Evolutionary conservation across 1,284 basidiomycete genomes (phyloP).

Genomic region (Apiotrichum veenhuisii): DNA sequence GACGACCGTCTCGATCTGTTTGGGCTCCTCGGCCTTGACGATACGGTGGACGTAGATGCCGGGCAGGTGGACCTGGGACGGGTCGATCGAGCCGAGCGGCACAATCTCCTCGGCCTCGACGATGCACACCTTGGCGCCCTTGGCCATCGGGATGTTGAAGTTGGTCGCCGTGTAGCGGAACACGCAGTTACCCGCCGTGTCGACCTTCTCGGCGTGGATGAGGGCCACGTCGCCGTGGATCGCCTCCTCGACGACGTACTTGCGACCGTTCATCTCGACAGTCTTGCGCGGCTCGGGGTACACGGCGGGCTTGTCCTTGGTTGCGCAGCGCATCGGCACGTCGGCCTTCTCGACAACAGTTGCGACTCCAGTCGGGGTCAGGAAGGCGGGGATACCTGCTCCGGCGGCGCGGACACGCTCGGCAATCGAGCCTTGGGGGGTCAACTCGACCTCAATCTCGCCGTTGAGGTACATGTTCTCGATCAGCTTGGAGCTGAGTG

Average conservation of each 20-base stretch:
- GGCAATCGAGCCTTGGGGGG: conserved; percentile 63
- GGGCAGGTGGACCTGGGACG: conserved; percentile 76
- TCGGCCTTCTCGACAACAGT: conserved; percentile 67
- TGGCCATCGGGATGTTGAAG: conserved; percentile 78
- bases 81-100: conserved; percentile 71
- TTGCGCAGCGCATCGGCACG: conserved; percentile 72
- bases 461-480: conserved; percentile 67
- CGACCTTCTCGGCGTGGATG: conserved; percentile 86
- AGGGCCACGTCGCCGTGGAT: conserved; percentile 82
- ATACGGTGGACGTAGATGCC: conserved; percentile 81
- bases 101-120: conserved; percentile 89
- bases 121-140: conserved; percentile 80
- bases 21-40: conserved; percentile 66
- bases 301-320: conserved; percentile 45
- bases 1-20: conserved; percentile 70
- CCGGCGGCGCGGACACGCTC: conserved; percentile 87
- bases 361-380: conserved; percentile 80
- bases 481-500: conserved; percentile 39
- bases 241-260: conserved; percentile 78
- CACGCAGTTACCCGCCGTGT: conserved; percentile 74
- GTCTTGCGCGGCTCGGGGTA: conserved; percentile 65
- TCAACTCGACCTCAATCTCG: conserved; percentile 75
- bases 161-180: conserved; percentile 83
- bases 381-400: conserved; percentile 91
- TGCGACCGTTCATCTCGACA: conserved; percentile 69